A percentile compares a stretch with the other conserved stretches of the same genome.
phyloP scores from a whole-genome alignment of 2,329 filamentous ascomycete genomes.

The Neurospora sp. region DNA sequence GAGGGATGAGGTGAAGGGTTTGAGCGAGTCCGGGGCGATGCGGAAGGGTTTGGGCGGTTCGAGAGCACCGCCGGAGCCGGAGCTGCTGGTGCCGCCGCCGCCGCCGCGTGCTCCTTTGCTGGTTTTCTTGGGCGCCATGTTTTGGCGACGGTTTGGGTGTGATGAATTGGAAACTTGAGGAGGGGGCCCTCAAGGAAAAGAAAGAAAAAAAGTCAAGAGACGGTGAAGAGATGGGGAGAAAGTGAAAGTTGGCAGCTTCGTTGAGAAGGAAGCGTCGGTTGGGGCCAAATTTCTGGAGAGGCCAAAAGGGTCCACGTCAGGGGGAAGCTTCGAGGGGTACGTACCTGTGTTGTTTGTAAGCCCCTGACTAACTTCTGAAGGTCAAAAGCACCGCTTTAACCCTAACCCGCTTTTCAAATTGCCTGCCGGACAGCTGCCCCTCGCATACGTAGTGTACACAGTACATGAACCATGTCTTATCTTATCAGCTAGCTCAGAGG shows the following conservation, averaged over 20 bases:
- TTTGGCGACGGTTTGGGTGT: background rate
- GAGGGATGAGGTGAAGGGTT: constrained; percentile 57
- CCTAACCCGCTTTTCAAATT: background rate
- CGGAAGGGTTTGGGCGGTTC: constrained; percentile 50
- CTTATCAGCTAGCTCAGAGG: background rate
- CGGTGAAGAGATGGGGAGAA: background rate
- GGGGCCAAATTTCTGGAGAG: background rate
- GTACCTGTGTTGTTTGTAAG: background rate
- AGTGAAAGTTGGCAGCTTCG: background rate
- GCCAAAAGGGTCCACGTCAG: background rate
- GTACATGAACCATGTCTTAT: background rate
- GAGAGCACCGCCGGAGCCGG: constrained; percentile 24
- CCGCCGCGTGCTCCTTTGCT: constrained; percentile 12
- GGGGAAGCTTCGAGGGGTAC: background rate
- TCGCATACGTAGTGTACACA: background rate
- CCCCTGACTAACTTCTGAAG: background rate
- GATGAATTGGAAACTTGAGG: background rate
- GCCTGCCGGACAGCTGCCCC: background rate
- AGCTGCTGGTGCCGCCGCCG: constrained; percentile 18
- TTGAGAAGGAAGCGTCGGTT: background rate
- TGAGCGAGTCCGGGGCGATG: constrained; percentile 50
- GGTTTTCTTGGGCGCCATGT: constrained; percentile 11
- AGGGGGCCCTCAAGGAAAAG: background rate
- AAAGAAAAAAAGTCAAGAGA: background rate
- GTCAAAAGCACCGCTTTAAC: background rate